Percentiles rank a stretch among this genome's conserved stretches.
phyloP scores from a whole-genome alignment of 192 early-diverging fungal species.

The Coemansia sp. region DNA sequence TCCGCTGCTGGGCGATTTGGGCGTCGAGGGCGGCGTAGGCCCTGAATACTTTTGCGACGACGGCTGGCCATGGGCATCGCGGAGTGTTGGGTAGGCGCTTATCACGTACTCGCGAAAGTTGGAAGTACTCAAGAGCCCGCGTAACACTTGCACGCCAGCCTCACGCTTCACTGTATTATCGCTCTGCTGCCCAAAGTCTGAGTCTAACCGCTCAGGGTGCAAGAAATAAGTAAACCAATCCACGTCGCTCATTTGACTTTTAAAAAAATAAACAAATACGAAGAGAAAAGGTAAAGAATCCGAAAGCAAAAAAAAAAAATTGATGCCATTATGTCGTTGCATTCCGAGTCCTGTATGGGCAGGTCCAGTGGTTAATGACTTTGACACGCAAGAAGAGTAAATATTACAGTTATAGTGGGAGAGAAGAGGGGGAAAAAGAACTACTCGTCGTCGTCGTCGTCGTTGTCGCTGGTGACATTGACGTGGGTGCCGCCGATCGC shows the following conservation, averaged over 20 bases:
- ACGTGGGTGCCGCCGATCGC: background rate
- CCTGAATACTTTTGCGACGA: conserved; percentile 15
- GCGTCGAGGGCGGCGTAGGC: conserved; percentile 44
- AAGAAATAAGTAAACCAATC: conserved; percentile 52
- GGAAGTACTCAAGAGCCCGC: conserved; percentile 33
- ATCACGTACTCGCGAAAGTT: conserved; percentile 44
- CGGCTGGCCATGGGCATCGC: conserved; percentile 16
- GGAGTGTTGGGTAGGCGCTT: conserved; percentile 39
- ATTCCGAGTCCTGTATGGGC: too few species aligned
- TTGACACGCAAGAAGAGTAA: background rate
- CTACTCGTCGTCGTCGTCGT: conserved; percentile 5
- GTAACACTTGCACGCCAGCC: conserved; percentile 25
- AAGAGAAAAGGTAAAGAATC: background rate
- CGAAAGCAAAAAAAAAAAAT: background rate
- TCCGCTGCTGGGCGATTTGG: background rate
- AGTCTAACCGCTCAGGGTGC: conserved; percentile 33
- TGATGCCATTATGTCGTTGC: background rate
- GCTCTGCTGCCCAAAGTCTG: conserved; percentile 24
- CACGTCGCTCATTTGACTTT: conserved; percentile 13
- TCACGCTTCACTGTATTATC: conserved; percentile 7
- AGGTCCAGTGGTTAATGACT: background rate
- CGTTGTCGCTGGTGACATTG: conserved; percentile 6
- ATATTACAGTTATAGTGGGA: background rate
- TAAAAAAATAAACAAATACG: background rate
- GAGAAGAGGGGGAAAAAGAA: background rate